Evolutionary conservation across 768 basidiomycete genomes (phyloP).

Genomic region (Auricularia sp.): DNA sequence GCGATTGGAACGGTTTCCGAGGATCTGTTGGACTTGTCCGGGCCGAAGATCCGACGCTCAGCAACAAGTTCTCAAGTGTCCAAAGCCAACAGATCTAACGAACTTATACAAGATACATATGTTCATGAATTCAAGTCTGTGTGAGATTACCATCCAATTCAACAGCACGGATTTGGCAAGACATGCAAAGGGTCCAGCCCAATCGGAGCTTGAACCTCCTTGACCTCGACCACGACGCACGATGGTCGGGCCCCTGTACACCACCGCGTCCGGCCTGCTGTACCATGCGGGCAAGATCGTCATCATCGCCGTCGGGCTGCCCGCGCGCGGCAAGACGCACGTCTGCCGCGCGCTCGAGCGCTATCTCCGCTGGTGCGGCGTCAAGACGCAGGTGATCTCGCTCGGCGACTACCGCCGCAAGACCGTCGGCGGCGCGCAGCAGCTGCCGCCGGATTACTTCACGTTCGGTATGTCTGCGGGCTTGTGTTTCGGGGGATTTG

Average conservation of each 20-base stretch:
- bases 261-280: constrained; percentile 69
- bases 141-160: too few relatives aligned
- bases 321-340: constrained; percentile 93
- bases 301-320: constrained; percentile 84
- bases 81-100: too few relatives aligned
- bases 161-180: too few relatives aligned
- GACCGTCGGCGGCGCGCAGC: constrained; percentile 77
- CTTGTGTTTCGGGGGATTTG: neutral
- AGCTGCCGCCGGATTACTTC: constrained; percentile 89
- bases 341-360: constrained; percentile 91
- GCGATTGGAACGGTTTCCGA: too few relatives aligned
- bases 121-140: too few relatives aligned
- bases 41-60: too few relatives aligned
- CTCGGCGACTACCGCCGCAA: constrained; percentile 92
- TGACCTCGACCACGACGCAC: constrained; percentile 6
- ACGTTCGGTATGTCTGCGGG: constrained; percentile 41
- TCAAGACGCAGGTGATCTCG: constrained; percentile 91
- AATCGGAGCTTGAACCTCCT: neutral
- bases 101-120: too few relatives aligned
- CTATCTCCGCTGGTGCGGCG: constrained; percentile 97
- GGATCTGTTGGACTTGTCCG: too few relatives aligned
- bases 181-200: too few relatives aligned
- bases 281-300: constrained; percentile 95
- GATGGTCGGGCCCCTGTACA: constrained; percentile 95
- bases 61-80: too few relatives aligned